phyloP scores from a whole-genome alignment of 2,329 filamentous ascomycete species.

The Ascochyta viciae-villosae region DNA sequence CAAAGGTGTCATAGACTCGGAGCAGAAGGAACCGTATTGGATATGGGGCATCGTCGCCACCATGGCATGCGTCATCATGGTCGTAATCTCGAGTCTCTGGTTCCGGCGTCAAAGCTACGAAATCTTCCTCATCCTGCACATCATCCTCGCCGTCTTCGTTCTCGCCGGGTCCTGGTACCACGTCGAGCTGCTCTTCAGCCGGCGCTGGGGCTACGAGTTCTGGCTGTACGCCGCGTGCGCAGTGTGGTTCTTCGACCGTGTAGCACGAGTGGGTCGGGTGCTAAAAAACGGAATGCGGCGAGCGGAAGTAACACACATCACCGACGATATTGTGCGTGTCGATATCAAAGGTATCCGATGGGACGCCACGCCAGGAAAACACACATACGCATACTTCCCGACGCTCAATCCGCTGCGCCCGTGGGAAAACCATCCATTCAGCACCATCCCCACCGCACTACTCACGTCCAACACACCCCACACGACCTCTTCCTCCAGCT shows the following conservation, averaged over 20 bases:
- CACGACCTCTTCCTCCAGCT: background rate
- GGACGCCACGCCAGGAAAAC: conserved; percentile 36
- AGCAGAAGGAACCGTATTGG: conserved; percentile 41
- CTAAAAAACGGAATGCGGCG: conserved; percentile 47
- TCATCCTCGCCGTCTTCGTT: conserved; percentile 40
- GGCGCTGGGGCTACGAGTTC: conserved; percentile 50
- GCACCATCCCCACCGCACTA: conserved; percentile 38
- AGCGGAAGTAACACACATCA: conserved; percentile 47
- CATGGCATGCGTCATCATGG: conserved; percentile 34
- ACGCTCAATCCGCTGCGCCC: conserved; percentile 43
- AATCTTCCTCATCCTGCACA: conserved; percentile 45
- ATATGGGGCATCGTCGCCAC: conserved; percentile 51
- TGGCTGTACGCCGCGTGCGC: conserved; percentile 56
- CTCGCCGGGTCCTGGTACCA: conserved; percentile 49
- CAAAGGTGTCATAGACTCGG: conserved; percentile 21
- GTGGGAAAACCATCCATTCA: conserved; percentile 66
- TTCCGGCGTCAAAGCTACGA: conserved; percentile 11
- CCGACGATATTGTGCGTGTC: conserved; percentile 47
- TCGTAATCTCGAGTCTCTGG: conserved; percentile 18
- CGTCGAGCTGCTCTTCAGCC: conserved; percentile 43
- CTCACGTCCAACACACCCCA: conserved; percentile 12
- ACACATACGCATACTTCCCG: conserved; percentile 60
- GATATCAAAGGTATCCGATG: conserved; percentile 53
- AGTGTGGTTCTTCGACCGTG: conserved; percentile 57
- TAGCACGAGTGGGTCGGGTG: conserved; percentile 51